Percentiles rank a stretch among this genome's conserved stretches.
phyloP scores from a whole-genome alignment of 352 stramenopile species.

The Phytophthora pistaciae region DNA sequence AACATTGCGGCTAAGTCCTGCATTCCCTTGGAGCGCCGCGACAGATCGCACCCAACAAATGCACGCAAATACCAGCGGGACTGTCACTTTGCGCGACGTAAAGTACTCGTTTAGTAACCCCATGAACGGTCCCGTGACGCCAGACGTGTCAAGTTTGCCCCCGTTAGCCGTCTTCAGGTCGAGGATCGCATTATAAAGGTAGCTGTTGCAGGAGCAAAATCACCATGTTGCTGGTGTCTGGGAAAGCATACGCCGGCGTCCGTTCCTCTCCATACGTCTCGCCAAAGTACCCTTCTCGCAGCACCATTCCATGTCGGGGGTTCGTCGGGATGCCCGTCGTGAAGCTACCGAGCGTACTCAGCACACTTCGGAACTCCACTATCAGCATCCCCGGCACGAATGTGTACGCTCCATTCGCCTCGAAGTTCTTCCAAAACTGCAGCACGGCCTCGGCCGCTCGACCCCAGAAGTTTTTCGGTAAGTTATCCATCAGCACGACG shows the following conservation, averaged over 20 bases:
- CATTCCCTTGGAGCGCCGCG: slow-evolving; percentile 33
- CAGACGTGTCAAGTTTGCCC: background rate
- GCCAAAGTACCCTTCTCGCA: slow-evolving; percentile 29
- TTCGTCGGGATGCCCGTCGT: slow-evolving; percentile 22
- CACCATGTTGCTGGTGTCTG: slow-evolving; percentile 19
- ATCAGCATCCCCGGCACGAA: slow-evolving; percentile 34
- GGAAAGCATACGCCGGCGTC: slow-evolving; percentile 28
- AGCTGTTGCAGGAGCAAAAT: slow-evolving; percentile 37
- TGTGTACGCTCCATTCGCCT: slow-evolving; percentile 17
- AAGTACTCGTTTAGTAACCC: slow-evolving; percentile 31
- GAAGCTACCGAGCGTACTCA: slow-evolving; percentile 24
- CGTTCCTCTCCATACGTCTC: slow-evolving; percentile 28
- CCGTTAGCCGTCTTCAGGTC: too few species aligned
- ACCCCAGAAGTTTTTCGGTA: background rate
- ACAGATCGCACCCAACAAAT: slow-evolving; percentile 47
- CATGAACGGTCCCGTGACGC: slow-evolving; percentile 24
- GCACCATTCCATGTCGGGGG: background rate
- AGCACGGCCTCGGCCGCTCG: background rate
- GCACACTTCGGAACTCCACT: slow-evolving; percentile 23
- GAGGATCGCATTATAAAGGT: background rate
- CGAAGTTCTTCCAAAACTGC: slow-evolving; percentile 11
- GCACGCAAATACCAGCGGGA: slow-evolving; percentile 37
- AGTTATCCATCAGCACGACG: slow-evolving; percentile 6
- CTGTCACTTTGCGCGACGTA: slow-evolving; percentile 21
- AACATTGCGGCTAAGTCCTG: slow-evolving; percentile 21